Evolutionary conservation across 805 yeast genomes (phyloP).

Genomic region (Wickerhamiella kurtzmanii): DNA sequence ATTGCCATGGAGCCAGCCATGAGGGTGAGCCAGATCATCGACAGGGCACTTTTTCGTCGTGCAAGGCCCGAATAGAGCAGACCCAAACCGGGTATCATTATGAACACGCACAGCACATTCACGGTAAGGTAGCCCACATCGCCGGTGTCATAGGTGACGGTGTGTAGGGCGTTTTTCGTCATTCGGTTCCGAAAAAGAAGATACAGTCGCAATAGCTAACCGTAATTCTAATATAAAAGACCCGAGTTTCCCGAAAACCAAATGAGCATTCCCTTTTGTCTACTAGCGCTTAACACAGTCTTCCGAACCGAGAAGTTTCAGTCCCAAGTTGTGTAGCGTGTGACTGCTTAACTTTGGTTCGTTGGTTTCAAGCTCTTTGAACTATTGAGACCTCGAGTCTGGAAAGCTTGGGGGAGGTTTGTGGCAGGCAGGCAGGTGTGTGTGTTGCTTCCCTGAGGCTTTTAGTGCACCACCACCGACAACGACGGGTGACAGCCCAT

Average conservation of each 20-base stretch:
- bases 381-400: too few relatives aligned
- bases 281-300: too few relatives aligned
- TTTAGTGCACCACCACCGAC: neutral
- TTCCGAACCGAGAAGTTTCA: too few relatives aligned
- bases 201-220: too few relatives aligned
- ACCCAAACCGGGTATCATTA: slow-evolving; percentile 93
- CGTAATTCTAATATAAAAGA: neutral
- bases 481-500: neutral
- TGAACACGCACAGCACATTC: slow-evolving; percentile 46
- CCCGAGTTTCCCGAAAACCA: neutral
- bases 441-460: neutral
- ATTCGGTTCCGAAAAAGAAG: too few relatives aligned
- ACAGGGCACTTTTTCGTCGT: slow-evolving; percentile 76
- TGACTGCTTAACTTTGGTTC: too few relatives aligned
- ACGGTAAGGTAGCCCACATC: slow-evolving; percentile 27
- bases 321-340: too few relatives aligned
- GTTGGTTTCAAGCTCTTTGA: too few relatives aligned
- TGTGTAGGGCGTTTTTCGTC: neutral
- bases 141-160: slow-evolving; percentile 26
- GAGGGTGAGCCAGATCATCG: slow-evolving; percentile 69
- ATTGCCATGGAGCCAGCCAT: slow-evolving; percentile 60
- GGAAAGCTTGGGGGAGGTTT: too few relatives aligned
- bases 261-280: neutral
- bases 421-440: too few relatives aligned
- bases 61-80: slow-evolving; percentile 86